These are phyloP conservation scores for Pichia sp. DNA, from an alignment of 1,139 yeast genomes.

Conservation along the genomic window DNA sequence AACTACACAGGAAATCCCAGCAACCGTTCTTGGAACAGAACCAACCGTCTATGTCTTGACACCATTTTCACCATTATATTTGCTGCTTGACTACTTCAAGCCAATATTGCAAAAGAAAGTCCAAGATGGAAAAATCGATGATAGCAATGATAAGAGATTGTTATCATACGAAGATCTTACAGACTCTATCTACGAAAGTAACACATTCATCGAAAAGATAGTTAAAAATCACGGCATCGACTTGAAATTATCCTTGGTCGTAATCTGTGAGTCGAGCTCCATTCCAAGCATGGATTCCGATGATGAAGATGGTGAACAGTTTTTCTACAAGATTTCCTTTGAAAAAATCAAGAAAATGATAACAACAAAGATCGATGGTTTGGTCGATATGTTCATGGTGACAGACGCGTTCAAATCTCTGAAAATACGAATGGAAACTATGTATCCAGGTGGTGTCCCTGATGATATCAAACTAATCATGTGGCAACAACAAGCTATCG, in stretches of 20 bases:
- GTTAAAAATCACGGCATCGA: conserved; percentile 25
- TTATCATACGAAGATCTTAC: conserved; percentile 48
- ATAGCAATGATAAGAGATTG: conserved; percentile 32
- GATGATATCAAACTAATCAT: conserved; percentile 12
- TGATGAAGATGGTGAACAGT: conserved; percentile 44
- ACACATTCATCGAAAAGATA: conserved; percentile 33
- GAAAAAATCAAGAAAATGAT: conserved; percentile 37
- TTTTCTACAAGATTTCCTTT: conserved; percentile 46
- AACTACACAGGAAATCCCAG: conserved; percentile 23
- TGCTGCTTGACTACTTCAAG: conserved; percentile 41
- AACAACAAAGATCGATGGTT: conserved; percentile 32
- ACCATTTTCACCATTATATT: conserved; percentile 42
- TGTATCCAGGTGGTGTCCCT: conserved; percentile 7
- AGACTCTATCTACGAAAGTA: conserved; percentile 39
- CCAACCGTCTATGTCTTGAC: conserved; percentile 44
- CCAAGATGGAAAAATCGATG: conserved; percentile 10
- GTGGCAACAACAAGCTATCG: conserved; percentile 24
- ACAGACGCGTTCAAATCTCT: background rate
- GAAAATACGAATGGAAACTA: conserved; percentile 18
- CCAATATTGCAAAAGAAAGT: conserved; percentile 28
- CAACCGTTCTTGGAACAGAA: conserved; percentile 25
- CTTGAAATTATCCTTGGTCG: conserved; percentile 31
- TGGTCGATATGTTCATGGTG: conserved; percentile 34
- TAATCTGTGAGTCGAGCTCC: conserved; percentile 39
- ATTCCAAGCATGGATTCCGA: conserved; percentile 19